Base-by-base conservation (phyloP, 495 filamentous ascomycete genomes). In the Cladorrhinum samala region DNA sequence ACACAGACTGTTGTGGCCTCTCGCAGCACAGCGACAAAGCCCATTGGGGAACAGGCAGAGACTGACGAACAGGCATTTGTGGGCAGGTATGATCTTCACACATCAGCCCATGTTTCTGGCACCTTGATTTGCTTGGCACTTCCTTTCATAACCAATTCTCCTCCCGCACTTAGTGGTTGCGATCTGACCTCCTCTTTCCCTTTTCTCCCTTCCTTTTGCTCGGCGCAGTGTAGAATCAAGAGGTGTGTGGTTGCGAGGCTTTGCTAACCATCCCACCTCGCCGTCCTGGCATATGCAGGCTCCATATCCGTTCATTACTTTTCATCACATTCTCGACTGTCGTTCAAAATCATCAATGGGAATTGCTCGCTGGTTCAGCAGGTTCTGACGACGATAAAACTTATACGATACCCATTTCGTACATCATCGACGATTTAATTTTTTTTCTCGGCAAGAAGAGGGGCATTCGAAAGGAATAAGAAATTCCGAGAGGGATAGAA, bases 51-150 rank as follows among this genome's bases (percentile, higher is more conserved):
- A n/a, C n/a, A n/a, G n/a, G n/a, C n/a, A n/a, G n/a, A n/a, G n/a
- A n/a, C n/a, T n/a, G n/a, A n/a, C n/a, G n/a, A n/a, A n/a, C 69
- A 68, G 72, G 74, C 71, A 72, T 72, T 63, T 71, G 69, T 72
- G 71, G 67, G 66, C 67, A 75, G 75, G 76, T 79, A 78, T 72
- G 75, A 75, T 72, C 69, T 65, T 58, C 72, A 41, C 50, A 49
- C 67, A 71, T 72, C 67, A 60, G 61, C 67, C 62, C 65, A 73
- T 70, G 67, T 72, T 72, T 71, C 64, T 57, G 53, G 57, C 51
- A 57, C 64, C 47, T 55, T 67, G 65, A 59, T 64, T 60, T 46
- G 55, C 64, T 64, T 66, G 62, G 64, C 68, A 60, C 56, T 65
- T 6, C 30, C 14, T 37, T 69, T 68, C 67, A 58, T 80, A 69